A percentile compares a stretch with the other conserved stretches of the same genome.
Evolutionary conservation across 2,329 filamentous ascomycete genomes (phyloP).

Genomic region (Apiospora arundinis): DNA sequence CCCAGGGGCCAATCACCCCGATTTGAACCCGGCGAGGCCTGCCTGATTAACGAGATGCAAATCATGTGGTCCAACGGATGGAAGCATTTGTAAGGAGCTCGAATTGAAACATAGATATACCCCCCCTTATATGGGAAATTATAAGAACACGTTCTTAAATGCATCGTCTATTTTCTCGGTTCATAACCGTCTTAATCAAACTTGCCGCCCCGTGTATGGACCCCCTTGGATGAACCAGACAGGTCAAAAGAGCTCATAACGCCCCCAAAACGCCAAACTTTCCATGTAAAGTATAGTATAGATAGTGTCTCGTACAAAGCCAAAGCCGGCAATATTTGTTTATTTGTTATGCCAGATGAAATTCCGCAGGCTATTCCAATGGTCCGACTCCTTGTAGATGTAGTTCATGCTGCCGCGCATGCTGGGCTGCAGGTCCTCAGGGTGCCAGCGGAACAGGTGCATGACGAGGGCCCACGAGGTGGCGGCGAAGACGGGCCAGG

Average conservation of each 20-base stretch:
- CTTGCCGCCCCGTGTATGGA: neutral
- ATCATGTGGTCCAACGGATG: conserved; percentile 64
- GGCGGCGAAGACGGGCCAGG: conserved; percentile 92
- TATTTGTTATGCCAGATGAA: conserved; percentile 79
- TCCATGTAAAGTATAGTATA: neutral
- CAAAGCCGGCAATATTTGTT: neutral
- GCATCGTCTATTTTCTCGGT: neutral
- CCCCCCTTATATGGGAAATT: neutral
- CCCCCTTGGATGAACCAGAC: neutral
- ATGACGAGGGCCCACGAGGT: conserved; percentile 93
- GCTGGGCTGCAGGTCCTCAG: conserved; percentile 88
- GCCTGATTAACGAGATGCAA: conserved; percentile 66
- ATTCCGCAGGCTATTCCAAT: conserved; percentile 86
- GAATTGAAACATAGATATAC: conserved; percentile 21
- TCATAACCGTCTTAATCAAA: neutral
- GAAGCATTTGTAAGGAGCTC: conserved; percentile 55
- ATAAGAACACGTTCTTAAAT: neutral
- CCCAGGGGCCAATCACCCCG: conserved; percentile 38
- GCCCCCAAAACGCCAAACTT: conserved; percentile 12
- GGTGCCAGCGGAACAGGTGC: conserved; percentile 92
- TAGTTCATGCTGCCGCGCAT: conserved; percentile 96
- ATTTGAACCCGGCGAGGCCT: conserved; percentile 53
- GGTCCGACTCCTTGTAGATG: conserved; percentile 88
- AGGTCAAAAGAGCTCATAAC: neutral
- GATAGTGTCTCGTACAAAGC: neutral